Percentiles rank a stretch among this genome's conserved stretches.
These are phyloP conservation scores for Cucurbitaria berberidis DNA, from an alignment of 2,329 filamentous ascomycete species.

Conservation along the genomic window DNA sequence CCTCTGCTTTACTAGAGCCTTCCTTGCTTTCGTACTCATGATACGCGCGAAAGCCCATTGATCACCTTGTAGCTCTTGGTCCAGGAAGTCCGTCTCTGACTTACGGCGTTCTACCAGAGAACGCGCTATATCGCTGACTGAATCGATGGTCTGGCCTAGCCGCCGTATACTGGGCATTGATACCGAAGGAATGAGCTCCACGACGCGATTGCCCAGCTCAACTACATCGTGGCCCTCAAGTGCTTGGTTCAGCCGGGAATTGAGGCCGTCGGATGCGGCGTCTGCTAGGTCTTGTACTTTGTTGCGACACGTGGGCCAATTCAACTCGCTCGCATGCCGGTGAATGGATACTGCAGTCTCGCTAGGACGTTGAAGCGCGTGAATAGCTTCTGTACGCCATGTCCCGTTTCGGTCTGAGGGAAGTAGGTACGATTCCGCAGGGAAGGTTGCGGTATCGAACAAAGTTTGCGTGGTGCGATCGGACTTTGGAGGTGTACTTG, in stretches of 20 bases:
- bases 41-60: slow-evolving; percentile 12
- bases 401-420: slow-evolving; percentile 18
- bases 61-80: slow-evolving; percentile 1
- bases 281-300: slow-evolving; percentile 1
- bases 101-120: neutral
- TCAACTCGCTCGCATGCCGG: neutral
- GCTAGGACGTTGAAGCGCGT: neutral
- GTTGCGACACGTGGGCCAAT: neutral
- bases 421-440: slow-evolving; percentile 6
- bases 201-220: slow-evolving; percentile 13
- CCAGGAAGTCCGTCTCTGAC: neutral
- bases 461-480: neutral
- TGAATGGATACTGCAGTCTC: neutral
- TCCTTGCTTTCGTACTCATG: slow-evolving; percentile 11
- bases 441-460: slow-evolving; percentile 17
- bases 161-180: slow-evolving; percentile 7
- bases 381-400: neutral
- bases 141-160: slow-evolving; percentile 4
- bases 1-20: slow-evolving; percentile 8
- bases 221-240: slow-evolving; percentile 21
- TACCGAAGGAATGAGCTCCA: slow-evolving; percentile 2
- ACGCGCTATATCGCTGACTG: slow-evolving; percentile 5
- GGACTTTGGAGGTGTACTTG: neutral
- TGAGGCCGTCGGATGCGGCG: slow-evolving; percentile 1
- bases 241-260: slow-evolving; percentile 9